A percentile compares a stretch with the other conserved stretches of the same genome.
phyloP scores from a whole-genome alignment of 1,284 basidiomycete species.

The Meira miltonrushii region DNA sequence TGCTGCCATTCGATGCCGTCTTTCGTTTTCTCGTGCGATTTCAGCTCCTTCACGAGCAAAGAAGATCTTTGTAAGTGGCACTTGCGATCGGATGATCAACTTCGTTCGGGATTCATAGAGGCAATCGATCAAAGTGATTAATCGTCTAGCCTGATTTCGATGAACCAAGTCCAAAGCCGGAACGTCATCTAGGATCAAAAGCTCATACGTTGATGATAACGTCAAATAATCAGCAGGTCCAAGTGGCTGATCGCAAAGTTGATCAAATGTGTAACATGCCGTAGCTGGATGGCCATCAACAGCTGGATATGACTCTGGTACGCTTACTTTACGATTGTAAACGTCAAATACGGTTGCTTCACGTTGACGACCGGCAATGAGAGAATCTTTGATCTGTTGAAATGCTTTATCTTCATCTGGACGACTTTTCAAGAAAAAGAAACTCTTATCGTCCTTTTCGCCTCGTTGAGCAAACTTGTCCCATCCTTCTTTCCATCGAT shows the following conservation, averaged over 20 bases:
- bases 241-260: slow-evolving; percentile 64
- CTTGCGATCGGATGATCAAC: slow-evolving; percentile 55
- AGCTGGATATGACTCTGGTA: slow-evolving; percentile 56
- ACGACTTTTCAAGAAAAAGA: slow-evolving; percentile 26
- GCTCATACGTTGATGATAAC: slow-evolving; percentile 61
- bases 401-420: slow-evolving; percentile 25
- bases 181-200: slow-evolving; percentile 62
- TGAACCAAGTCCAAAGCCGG: slow-evolving; percentile 61
- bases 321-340: slow-evolving; percentile 58
- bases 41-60: slow-evolving; percentile 58
- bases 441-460: neutral
- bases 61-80: slow-evolving; percentile 59
- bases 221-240: slow-evolving; percentile 69
- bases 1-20: neutral
- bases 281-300: slow-evolving; percentile 44
- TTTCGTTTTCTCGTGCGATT: neutral
- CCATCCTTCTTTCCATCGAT: slow-evolving; percentile 19
- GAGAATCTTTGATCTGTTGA: slow-evolving; percentile 10
- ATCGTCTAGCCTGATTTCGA: slow-evolving; percentile 67
- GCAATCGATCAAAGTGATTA: slow-evolving; percentile 69
- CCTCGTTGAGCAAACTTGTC: slow-evolving; percentile 1
- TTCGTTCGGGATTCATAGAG: slow-evolving; percentile 57
- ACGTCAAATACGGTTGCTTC: slow-evolving; percentile 50
- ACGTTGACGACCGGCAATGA: slow-evolving; percentile 15
- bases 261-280: slow-evolving; percentile 61